A percentile compares a stretch with the other conserved stretches of the same genome.
Conservation (phyloP, 805 yeast genomes). For the Diddensiella santjacobensis region DNA sequence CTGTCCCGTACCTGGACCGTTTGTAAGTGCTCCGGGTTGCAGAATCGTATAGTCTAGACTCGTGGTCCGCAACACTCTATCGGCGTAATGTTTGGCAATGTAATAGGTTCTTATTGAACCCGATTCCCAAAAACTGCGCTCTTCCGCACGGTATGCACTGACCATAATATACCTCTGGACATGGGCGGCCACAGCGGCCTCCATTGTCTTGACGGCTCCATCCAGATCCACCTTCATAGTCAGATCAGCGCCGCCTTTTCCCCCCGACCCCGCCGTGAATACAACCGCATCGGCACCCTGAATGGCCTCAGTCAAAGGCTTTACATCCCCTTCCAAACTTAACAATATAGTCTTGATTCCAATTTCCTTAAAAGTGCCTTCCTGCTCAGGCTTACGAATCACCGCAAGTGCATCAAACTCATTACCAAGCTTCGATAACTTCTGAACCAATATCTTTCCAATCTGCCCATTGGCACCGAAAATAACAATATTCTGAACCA, state of each 20-base stretch:
- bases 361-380: conserved; percentile 36
- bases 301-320: conserved; percentile 38
- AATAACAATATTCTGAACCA: conserved; percentile 38
- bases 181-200: conserved; percentile 46
- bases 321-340: conserved; percentile 35
- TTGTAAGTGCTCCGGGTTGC: conserved; percentile 48
- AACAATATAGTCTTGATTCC: conserved; percentile 38
- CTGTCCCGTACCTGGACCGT: conserved; percentile 43
- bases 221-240: conserved; percentile 57
- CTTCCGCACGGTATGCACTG: conserved; percentile 54
- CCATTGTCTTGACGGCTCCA: conserved; percentile 54
- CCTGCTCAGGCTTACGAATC: conserved; percentile 47
- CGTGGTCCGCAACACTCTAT: conserved; percentile 40
- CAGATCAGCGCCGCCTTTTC: conserved; percentile 41
- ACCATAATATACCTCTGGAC: conserved; percentile 49
- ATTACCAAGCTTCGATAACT: conserved; percentile 30
- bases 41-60: conserved; percentile 53
- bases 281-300: conserved; percentile 53
- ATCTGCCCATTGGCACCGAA: conserved; percentile 63
- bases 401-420: conserved; percentile 42
- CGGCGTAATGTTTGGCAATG: conserved; percentile 62
- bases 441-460: conserved; percentile 45
- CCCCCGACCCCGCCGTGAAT: conserved; percentile 62
- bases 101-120: conserved; percentile 46
- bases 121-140: conserved; percentile 44